A percentile compares a stretch with the other conserved stretches of the same genome.
Conservation (phyloP, 2,329 filamentous ascomycete genomes). For the Dryadomyces sulphureus region DNA sequence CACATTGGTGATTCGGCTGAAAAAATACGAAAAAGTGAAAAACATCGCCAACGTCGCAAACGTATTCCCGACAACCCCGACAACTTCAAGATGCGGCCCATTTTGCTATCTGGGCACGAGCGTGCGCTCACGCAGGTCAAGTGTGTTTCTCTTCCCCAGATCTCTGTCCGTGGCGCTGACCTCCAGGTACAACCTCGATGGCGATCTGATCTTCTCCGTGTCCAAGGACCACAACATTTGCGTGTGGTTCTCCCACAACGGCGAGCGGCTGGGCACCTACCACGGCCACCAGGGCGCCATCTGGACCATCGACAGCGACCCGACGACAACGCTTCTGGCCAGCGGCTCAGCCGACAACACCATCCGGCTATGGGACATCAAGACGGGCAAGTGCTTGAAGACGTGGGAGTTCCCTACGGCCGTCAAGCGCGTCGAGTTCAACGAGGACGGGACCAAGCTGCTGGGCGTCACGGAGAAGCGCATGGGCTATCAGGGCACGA, state of each 20-base stretch:
- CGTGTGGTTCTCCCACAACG: constrained; percentile 95
- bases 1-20: constrained; percentile 1
- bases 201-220: constrained; percentile 43
- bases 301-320: constrained; percentile 97
- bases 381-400: constrained; percentile 85
- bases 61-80: not conserved
- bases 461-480: constrained; percentile 97
- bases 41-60: constrained; percentile 3
- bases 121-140: constrained; percentile 83
- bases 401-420: constrained; percentile 95
- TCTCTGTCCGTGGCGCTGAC: not conserved
- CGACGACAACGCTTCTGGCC: constrained; percentile 79
- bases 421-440: constrained; percentile 97
- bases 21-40: constrained; percentile 2
- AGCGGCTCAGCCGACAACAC: constrained; percentile 97
- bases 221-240: constrained; percentile 50
- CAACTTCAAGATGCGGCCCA: constrained; percentile 71
- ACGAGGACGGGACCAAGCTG: constrained; percentile 78
- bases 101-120: constrained; percentile 91
- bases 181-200: constrained; percentile 73
- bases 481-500: constrained; percentile 89
- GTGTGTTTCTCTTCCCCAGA: constrained; percentile 5
- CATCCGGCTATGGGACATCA: constrained; percentile 91
- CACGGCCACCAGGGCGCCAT: constrained; percentile 93
- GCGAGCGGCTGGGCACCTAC: constrained; percentile 93